Percentiles rank a stretch among this genome's conserved stretches.
Evolutionary conservation across 2,329 filamentous ascomycete genomes (phyloP).

Genomic region (Exophiala sp.): DNA sequence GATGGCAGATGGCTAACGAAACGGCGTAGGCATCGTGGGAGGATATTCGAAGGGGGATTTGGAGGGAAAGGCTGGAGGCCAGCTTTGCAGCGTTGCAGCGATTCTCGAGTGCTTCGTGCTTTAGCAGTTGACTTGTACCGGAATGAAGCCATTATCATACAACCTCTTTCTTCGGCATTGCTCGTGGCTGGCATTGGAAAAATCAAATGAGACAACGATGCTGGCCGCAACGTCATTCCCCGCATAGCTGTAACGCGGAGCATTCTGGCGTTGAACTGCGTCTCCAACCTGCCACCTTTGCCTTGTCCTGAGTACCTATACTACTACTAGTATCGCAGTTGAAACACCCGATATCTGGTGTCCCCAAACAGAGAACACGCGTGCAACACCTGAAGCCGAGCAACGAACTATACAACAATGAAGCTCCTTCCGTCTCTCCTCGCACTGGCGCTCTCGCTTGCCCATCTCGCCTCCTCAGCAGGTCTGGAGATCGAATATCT

Average conservation of each 20-base stretch:
- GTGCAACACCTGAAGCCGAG: background rate
- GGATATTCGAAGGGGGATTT: background rate
- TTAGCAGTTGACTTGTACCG: no score
- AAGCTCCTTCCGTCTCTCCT: conserved; percentile 27
- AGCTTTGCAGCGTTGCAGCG: no score
- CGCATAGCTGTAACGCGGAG: background rate
- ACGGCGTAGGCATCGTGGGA: background rate
- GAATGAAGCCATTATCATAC: no score
- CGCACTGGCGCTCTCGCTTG: conserved; percentile 34
- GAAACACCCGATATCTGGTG: no score
- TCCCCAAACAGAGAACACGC: no score
- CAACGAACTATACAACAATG: conserved; percentile 8
- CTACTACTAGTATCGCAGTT: background rate
- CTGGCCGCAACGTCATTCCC: no score
- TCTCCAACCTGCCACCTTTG: background rate
- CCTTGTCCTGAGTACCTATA: background rate
- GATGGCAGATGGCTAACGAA: background rate
- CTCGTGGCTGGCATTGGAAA: no score
- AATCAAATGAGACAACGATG: no score
- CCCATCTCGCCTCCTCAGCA: conserved; percentile 41
- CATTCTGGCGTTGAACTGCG: background rate
- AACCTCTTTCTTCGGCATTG: no score
- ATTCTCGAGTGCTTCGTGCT: background rate
- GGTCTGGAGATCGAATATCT: conserved; percentile 74
- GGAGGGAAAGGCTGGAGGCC: background rate